Evolutionary conservation across 1,284 basidiomycete species (phyloP).

Genomic region (Puccinia polysora): DNA sequence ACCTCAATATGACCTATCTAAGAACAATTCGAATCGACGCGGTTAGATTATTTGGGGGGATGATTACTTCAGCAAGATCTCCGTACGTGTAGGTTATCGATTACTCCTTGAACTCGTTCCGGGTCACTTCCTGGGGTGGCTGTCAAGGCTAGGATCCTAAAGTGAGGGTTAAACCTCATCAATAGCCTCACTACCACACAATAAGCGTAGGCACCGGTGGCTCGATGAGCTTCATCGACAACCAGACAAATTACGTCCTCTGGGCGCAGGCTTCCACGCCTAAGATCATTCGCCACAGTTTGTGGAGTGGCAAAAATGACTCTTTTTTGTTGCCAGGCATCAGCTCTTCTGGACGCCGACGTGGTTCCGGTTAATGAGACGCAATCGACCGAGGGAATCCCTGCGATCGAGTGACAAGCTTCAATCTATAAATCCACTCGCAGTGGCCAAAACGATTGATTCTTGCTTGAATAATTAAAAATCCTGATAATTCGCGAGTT

Average conservation of each 20-base stretch:
- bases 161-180: constrained; percentile 89
- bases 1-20: constrained; percentile 89
- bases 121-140: constrained; percentile 87
- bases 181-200: constrained; percentile 80
- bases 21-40: background rate
- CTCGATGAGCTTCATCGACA: constrained; percentile 91
- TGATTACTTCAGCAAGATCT: background rate
- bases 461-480: background rate
- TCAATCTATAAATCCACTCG: constrained; percentile 71
- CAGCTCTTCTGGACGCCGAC: constrained; percentile 55
- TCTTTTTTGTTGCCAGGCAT: constrained; percentile 71
- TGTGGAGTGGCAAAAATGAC: constrained; percentile 99
- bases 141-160: constrained; percentile 85
- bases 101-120: constrained; percentile 81
- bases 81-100: constrained; percentile 76
- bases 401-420: constrained; percentile 88
- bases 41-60: background rate
- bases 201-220: constrained; percentile 88
- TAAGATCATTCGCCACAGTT: constrained; percentile 84
- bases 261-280: constrained; percentile 68
- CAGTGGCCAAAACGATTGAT: too few species aligned
- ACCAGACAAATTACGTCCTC: constrained; percentile 75
- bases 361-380: constrained; percentile 76
- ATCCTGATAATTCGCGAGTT: background rate
- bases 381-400: constrained; percentile 81